Percentiles rank a stretch among this genome's conserved stretches.
phyloP scores from a whole-genome alignment of 208 protist species.

The Leishmania amazonensis region DNA sequence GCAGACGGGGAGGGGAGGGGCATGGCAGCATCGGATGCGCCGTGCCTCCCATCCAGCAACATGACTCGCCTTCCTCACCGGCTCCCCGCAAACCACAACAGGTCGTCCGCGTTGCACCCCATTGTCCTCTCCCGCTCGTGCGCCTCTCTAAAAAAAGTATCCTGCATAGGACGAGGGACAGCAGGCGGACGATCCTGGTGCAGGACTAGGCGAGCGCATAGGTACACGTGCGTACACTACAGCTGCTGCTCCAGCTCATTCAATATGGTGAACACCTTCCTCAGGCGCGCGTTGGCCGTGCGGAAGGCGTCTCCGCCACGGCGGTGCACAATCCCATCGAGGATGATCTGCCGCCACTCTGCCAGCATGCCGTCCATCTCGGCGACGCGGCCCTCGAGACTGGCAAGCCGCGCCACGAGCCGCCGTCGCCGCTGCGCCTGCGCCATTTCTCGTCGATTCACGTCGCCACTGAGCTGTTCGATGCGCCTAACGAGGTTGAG shows the following conservation, averaged over 20 bases:
- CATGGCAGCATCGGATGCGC: not conserved
- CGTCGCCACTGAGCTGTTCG: constrained; percentile 6
- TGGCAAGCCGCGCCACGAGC: constrained; percentile 32
- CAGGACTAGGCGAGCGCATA: not conserved
- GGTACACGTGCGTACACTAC: not conserved
- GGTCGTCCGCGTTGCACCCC: not conserved
- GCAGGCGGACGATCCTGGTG: not conserved
- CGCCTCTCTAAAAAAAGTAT: not conserved
- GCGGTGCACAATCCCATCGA: constrained; percentile 73
- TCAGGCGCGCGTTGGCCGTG: constrained; percentile 68
- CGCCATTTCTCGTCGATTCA: constrained; percentile 27
- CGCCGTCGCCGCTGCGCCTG: constrained; percentile 31
- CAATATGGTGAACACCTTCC: constrained; percentile 61
- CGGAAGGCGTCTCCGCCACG: constrained; percentile 47
- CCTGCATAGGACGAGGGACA: not conserved
- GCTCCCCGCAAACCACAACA: not conserved
- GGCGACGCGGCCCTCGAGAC: constrained; percentile 24
- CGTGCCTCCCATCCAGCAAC: not conserved
- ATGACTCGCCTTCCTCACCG: too few relatives aligned
- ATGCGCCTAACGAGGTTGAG: constrained; percentile 11
- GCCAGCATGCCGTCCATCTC: constrained; percentile 19
- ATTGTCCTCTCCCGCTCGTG: not conserved
- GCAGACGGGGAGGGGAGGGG: not conserved
- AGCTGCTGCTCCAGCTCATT: constrained; percentile 47
- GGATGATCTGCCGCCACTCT: constrained; percentile 42